Evolutionary conservation across 108 stramenopile species (phyloP), one percentile per base, ranked within the genome.

Genomic region (Pseudonitzschia multistriata): DNA sequence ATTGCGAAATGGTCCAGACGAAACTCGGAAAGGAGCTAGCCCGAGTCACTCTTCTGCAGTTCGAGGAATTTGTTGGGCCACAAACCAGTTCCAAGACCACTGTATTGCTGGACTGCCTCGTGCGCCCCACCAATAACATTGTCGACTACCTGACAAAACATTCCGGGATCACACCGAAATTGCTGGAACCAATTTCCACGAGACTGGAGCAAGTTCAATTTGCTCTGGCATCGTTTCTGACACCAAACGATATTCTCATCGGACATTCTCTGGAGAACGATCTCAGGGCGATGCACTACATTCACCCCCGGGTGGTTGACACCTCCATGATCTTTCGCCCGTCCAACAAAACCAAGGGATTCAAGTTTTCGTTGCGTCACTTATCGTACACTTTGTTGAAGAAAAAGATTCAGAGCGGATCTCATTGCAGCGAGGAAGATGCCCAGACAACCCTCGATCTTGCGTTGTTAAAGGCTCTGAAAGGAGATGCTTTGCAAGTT

Each of bases 201-300:
- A 61, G 74, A 39, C 68, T 96, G 25, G 73, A 84, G 48, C 77
- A 93, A 63, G 84, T 92, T n/a, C 96, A 95, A 78, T 80, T 66
- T 17, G 71, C 73, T n/a, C 57, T 97, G n/a, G 62, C 92, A 45
- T 40, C 66, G 0, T 68, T 79, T 54, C 74, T 97, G 45, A 66
- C 74, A 17, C 76, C 78, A 42, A 64, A 80, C 24, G 96, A 95
- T 64, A 83, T 96, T 47, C 49, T 97, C 49, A 84, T 96, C 35
- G 97, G 96, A 0, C 97, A 97, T 82, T 93, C 91, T 35, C 73
- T 95, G 37, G 97, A 97, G 68, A 94, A 95, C 71, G 97, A 97
- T 77, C 73, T 97, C 14, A 79, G 66, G 61, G 94, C 94, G 19
- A 72, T 91, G 5, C 72, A 79, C 37, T 78, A 90, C 14, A 72